Base-by-base conservation (phyloP, 2,329 filamentous ascomycete species). In the Nothophaeocryptopus gaeumannii region DNA sequence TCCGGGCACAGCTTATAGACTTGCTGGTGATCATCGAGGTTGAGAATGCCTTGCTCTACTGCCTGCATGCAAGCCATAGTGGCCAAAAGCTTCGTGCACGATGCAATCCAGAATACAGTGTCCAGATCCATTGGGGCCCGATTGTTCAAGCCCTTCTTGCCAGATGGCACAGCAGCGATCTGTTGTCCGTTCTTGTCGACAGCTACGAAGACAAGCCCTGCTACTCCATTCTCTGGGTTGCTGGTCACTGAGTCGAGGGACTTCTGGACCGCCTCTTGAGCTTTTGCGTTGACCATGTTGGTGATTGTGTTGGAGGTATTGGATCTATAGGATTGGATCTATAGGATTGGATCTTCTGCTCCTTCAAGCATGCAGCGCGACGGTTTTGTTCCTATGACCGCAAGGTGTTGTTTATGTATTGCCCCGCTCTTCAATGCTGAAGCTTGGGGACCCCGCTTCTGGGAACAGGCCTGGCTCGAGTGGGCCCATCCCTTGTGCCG, bases 71-170 rank as follows among this genome's bases (percentile, higher is more conserved):
- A 74, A 0, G 73, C 74, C 36, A 77, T 70, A 0, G 66, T 68
- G 2, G 63, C 63, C 0, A 77, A 57, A 45, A 76, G 58, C 58
- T 77, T 77, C 11, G 68, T 71, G 60, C 75, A 79, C 1, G 74
- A 77, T 1, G 77, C 77, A 14, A 81, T 76, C 76, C 77, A 80
- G 59, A 84, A 86, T 1, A 81, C 54, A 5, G 72, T 81, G 34
- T 87, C 81, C 0, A 81, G 66, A 0, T 75, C 76, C 78, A 87
- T 82, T 3, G 75, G 70, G 39, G 81, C 74, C 0, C 69, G 57
- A 2, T 63, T 64, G 7, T 70, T 63, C 4, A 74, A 48, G 11
- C 71, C 67, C 20, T 63, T 61, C 30, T 68, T 73, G 9, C 74
- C 74, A 3, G 73, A 70, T 2, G 73, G 69, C 52, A 69, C 65